A percentile compares a stretch with the other conserved stretches of the same genome.
phyloP scores from a whole-genome alignment of 176 grass and related monocot genomes.

The Sorghum bicolor region DNA sequence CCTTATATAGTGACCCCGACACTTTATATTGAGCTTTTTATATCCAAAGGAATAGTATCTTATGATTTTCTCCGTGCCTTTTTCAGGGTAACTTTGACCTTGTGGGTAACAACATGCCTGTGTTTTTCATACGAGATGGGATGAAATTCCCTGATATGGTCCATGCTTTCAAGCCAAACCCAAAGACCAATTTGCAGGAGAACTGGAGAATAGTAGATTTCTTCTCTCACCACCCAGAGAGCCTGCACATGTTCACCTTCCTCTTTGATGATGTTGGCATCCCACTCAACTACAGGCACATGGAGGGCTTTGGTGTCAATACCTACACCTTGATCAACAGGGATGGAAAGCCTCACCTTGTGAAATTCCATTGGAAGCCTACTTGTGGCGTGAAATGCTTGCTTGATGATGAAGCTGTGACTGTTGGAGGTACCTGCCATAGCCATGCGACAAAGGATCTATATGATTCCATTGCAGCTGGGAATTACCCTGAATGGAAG shows the following conservation, averaged over 20 bases:
- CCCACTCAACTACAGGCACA: constrained; percentile 85
- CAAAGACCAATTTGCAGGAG: constrained; percentile 87
- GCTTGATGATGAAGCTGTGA: constrained; percentile 77
- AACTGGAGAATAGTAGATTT: constrained; percentile 89
- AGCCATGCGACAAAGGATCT: constrained; percentile 90
- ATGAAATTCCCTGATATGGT: constrained; percentile 98
- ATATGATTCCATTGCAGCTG: constrained; percentile 69
- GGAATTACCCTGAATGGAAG: constrained; percentile 81
- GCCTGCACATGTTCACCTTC: constrained; percentile 89
- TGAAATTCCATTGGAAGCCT: constrained; percentile 93
- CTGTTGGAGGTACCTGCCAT: constrained; percentile 71
- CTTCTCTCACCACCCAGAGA: constrained; percentile 93
- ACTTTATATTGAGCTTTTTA: not conserved
- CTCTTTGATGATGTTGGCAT: constrained; percentile 89
- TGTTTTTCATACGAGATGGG: constrained; percentile 91
- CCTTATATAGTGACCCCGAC: not conserved
- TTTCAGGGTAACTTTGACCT: constrained; percentile 91
- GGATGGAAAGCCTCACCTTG: constrained; percentile 72
- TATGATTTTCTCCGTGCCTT: constrained; percentile 6
- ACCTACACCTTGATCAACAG: constrained; percentile 72
- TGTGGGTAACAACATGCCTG: constrained; percentile 94
- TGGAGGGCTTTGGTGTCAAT: constrained; percentile 92
- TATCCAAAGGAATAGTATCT: not conserved
- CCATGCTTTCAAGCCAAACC: constrained; percentile 89
- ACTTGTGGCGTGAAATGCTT: constrained; percentile 83